Conservation (phyloP, 2,329 filamentous ascomycete genomes). For the Lasiodiplodia hormozganensis region DNA sequence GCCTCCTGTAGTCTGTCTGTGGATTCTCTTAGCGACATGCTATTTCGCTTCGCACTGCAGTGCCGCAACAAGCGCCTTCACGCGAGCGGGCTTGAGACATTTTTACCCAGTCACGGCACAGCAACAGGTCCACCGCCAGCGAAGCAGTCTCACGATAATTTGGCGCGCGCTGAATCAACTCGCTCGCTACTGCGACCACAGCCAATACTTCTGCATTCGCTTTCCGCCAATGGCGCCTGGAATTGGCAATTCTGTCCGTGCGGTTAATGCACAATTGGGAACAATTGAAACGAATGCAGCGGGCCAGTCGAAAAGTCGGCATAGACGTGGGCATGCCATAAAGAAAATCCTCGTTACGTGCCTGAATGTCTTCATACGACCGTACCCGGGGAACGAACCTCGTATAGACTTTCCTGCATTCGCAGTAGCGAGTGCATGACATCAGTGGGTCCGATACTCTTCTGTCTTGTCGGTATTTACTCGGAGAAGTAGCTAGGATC, state of each 20-base stretch:
- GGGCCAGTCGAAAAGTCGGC: neutral
- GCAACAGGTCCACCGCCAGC: neutral
- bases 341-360: neutral
- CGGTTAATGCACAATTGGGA: neutral
- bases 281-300: neutral
- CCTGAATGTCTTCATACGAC: neutral
- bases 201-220: neutral
- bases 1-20: neutral
- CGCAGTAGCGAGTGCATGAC: neutral
- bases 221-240: neutral
- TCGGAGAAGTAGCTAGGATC: neutral
- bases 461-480: neutral
- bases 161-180: neutral
- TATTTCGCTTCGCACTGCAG: slow-evolving; percentile 17
- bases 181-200: neutral
- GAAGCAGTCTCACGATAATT: neutral
- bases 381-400: neutral
- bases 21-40: slow-evolving; percentile 10
- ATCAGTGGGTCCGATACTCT: neutral
- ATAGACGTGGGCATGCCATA: neutral
- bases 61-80: neutral
- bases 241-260: neutral
- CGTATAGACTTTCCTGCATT: neutral
- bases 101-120: neutral
- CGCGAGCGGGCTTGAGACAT: neutral